These are phyloP conservation scores for Selaginella moellendorffii DNA, from an alignment of 75 land plant species.

Conservation along the genomic window DNA sequence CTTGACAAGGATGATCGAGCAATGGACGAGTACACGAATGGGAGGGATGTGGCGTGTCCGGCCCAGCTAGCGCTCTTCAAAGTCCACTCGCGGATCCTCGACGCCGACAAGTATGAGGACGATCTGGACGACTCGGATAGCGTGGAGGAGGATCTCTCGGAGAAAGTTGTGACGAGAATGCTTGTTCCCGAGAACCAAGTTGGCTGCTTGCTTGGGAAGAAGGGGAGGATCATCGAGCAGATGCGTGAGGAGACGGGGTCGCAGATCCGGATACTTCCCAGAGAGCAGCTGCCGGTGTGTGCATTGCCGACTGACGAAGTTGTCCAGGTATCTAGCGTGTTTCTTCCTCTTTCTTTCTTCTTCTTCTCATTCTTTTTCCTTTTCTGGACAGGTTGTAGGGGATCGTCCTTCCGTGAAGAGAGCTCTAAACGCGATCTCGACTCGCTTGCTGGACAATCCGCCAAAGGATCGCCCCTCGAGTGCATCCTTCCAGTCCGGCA, in stretches of 20 bases:
- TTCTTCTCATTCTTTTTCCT: too few species aligned
- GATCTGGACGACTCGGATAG: neutral
- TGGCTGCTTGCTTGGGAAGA: slow-evolving; percentile 53
- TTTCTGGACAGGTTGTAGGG: slow-evolving; percentile 45
- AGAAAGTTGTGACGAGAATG: slow-evolving; percentile 28
- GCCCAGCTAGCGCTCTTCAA: slow-evolving; percentile 46
- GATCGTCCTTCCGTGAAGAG: slow-evolving; percentile 31
- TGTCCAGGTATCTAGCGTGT: too few species aligned
- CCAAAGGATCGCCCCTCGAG: slow-evolving; percentile 24
- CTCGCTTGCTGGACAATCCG: slow-evolving; percentile 43
- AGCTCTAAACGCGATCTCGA: slow-evolving; percentile 42
- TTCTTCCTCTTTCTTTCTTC: too few species aligned
- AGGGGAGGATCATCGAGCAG: slow-evolving; percentile 56
- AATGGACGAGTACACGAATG: slow-evolving; percentile 1
- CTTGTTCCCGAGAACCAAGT: slow-evolving; percentile 56
- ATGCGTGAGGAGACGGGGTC: slow-evolving; percentile 68
- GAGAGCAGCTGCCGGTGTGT: slow-evolving; percentile 57
- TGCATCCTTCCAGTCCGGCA: neutral
- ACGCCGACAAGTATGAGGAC: slow-evolving; percentile 6
- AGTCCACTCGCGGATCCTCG: slow-evolving; percentile 45
- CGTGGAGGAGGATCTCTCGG: neutral
- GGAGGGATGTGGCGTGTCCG: slow-evolving; percentile 36
- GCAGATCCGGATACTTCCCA: slow-evolving; percentile 56
- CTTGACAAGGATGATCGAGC: neutral
- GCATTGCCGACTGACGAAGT: slow-evolving; percentile 48